phyloP scores from a whole-genome alignment of 192 early-diverging fungal genomes.

The Podila epicladia region DNA sequence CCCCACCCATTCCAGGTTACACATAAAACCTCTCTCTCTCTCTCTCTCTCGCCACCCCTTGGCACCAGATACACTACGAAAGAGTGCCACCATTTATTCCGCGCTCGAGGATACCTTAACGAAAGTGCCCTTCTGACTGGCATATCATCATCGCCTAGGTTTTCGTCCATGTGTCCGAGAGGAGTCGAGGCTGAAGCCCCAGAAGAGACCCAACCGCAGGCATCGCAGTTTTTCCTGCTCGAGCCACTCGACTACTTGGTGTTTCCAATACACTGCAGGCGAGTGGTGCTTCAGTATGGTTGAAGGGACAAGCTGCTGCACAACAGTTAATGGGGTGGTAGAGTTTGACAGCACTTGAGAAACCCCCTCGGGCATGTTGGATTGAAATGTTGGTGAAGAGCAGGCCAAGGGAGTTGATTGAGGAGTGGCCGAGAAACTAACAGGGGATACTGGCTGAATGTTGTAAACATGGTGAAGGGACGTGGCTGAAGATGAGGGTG shows the following conservation, averaged over 20 bases:
- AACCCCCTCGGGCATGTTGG: not conserved
- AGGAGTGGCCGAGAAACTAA: conserved; percentile 3
- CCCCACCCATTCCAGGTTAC: too few species aligned
- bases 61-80: too few species aligned
- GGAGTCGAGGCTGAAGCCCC: conserved; percentile 31
- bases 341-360: conserved; percentile 24
- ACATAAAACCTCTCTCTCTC: too few species aligned
- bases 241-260: conserved; percentile 48
- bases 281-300: conserved; percentile 39
- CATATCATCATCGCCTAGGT: not conserved
- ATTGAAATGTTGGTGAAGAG: conserved; percentile 10
- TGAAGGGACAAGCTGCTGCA: conserved; percentile 31
- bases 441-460: not conserved
- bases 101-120: too few species aligned
- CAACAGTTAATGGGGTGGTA: conserved; percentile 7
- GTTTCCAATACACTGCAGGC: conserved; percentile 44
- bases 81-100: too few species aligned
- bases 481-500: not conserved
- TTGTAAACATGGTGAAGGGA: not conserved
- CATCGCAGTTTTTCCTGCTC: conserved; percentile 46
- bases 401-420: conserved; percentile 14
- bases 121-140: not conserved
- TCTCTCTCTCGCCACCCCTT: too few species aligned
- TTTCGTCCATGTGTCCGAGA: conserved; percentile 23
- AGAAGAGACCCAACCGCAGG: conserved; percentile 36